phyloP scores from a whole-genome alignment of 2,329 filamentous ascomycete genomes.

The Paecilomyces variotii region DNA sequence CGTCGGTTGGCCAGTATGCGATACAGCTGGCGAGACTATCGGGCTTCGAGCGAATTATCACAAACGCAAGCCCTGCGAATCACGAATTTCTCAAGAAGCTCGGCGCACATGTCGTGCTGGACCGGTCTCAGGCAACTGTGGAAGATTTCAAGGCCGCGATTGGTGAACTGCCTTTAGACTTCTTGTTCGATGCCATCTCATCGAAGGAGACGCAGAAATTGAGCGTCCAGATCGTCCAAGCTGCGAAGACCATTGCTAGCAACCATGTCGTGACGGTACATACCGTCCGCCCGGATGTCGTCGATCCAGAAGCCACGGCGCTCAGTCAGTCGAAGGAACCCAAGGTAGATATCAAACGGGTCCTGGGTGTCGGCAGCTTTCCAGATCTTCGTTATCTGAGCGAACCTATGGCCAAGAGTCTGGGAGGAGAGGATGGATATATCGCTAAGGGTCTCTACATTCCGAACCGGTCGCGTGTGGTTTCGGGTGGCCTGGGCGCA shows the following conservation, averaged over 20 bases:
- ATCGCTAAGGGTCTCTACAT: constrained; percentile 21
- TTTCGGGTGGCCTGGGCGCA: constrained; percentile 19
- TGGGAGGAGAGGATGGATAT: constrained; percentile 18
- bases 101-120: constrained; percentile 21
- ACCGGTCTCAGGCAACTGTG: constrained; percentile 7
- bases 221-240: constrained; percentile 12
- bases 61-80: constrained; percentile 22
- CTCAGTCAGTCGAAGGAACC: constrained; percentile 9
- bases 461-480: constrained; percentile 19
- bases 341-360: constrained; percentile 8
- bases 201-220: constrained; percentile 19
- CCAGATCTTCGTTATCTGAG: constrained; percentile 20
- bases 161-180: constrained; percentile 17
- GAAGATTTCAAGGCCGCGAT: constrained; percentile 17
- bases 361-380: constrained; percentile 17
- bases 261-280: not conserved
- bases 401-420: constrained; percentile 18
- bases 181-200: constrained; percentile 26
- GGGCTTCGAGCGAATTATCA: constrained; percentile 25
- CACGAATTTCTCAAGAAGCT: constrained; percentile 10
- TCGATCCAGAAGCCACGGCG: constrained; percentile 10
- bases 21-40: constrained; percentile 27
- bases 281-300: constrained; percentile 10
- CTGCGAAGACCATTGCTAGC: not conserved
- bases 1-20: constrained; percentile 27